Conservation (phyloP, 352 stramenopile genomes). For the Pythium insidiosum region DNA sequence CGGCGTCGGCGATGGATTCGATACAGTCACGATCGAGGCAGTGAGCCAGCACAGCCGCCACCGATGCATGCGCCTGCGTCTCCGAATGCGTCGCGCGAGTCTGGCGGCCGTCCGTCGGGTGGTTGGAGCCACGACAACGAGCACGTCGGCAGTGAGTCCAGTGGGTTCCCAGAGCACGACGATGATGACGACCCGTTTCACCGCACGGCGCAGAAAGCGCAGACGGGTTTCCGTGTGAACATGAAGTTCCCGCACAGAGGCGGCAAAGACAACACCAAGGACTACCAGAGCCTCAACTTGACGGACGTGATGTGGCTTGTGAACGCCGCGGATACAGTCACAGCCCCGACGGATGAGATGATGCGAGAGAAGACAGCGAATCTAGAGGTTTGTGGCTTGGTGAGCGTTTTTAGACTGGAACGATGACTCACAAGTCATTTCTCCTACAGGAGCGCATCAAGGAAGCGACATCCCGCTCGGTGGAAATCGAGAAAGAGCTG, state of each 20-base stretch:
- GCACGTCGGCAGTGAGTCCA: slow-evolving; percentile 17
- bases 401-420: too few species aligned
- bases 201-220: slow-evolving; percentile 76
- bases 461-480: slow-evolving; percentile 61
- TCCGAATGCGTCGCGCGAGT: slow-evolving; percentile 33
- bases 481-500: slow-evolving; percentile 62
- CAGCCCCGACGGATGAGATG: slow-evolving; percentile 71
- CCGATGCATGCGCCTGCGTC: slow-evolving; percentile 48
- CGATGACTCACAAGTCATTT: too few species aligned
- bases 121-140: slow-evolving; percentile 44
- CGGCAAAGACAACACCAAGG: slow-evolving; percentile 84
- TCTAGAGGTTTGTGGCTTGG: slow-evolving; percentile 50
- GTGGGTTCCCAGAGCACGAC: slow-evolving; percentile 27
- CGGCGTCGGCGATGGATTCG: slow-evolving; percentile 76
- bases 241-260: slow-evolving; percentile 78
- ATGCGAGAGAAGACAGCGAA: slow-evolving; percentile 86
- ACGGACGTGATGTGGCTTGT: slow-evolving; percentile 81
- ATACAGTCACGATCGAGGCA: slow-evolving; percentile 22
- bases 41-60: too few species aligned
- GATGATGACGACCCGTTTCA: slow-evolving; percentile 83
- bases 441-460: slow-evolving; percentile 69
- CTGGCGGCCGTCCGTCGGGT: slow-evolving; percentile 24
- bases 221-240: slow-evolving; percentile 80
- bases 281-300: slow-evolving; percentile 83
- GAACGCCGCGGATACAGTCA: slow-evolving; percentile 63